Conservation (phyloP, 2,329 filamentous ascomycete species). For the Pseudocercospora cruenta region DNA sequence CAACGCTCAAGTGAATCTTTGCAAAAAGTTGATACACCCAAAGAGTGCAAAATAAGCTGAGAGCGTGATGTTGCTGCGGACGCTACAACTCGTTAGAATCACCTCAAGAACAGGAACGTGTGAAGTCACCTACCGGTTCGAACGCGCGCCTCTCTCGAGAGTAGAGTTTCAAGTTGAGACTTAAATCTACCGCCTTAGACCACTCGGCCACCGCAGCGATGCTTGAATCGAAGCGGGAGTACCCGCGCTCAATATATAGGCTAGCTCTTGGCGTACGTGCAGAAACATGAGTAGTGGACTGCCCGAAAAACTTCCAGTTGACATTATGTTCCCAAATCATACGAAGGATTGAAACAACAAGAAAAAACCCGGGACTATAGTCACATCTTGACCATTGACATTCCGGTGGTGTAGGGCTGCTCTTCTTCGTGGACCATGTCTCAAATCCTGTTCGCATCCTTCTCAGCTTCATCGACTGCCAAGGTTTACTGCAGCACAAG, state of each 20-base stretch:
- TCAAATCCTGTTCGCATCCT: too few relatives aligned
- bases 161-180: slow-evolving; percentile 29
- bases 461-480: too few relatives aligned
- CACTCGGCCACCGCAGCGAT: slow-evolving; percentile 35
- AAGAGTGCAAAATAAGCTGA: neutral
- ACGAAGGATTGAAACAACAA: too few relatives aligned
- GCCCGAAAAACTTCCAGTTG: neutral
- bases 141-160: slow-evolving; percentile 36
- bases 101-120: neutral
- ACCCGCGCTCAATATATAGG: slow-evolving; percentile 17
- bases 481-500: too few relatives aligned
- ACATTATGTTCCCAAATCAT: too few relatives aligned
- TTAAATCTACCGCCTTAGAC: slow-evolving; percentile 41
- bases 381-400: too few relatives aligned
- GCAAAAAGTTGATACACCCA: neutral
- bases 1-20: neutral
- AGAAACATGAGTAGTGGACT: too few relatives aligned
- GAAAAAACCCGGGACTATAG: too few relatives aligned
- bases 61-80: slow-evolving; percentile 1
- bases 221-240: slow-evolving; percentile 9
- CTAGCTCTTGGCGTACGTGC: neutral
- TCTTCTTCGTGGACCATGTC: too few relatives aligned
- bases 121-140: slow-evolving; percentile 27
- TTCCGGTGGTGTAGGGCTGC: too few relatives aligned
- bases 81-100: neutral